Evolutionary conservation across 1,139 yeast genomes (phyloP).

Genomic region (Kodamaea arcana): DNA sequence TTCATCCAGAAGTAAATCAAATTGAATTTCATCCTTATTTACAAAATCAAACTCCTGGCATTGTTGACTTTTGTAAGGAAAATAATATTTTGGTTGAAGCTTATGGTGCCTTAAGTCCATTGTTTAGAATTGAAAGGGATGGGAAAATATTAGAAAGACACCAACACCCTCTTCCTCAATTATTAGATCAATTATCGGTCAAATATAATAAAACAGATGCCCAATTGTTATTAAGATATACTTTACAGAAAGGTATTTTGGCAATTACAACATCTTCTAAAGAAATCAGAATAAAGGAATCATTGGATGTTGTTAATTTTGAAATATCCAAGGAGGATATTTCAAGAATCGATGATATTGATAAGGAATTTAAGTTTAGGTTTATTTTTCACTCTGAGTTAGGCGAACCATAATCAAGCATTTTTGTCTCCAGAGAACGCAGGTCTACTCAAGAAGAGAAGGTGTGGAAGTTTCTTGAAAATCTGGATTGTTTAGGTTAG

Average conservation of each 20-base stretch:
- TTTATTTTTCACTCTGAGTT: conserved; percentile 14
- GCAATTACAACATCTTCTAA: conserved; percentile 72
- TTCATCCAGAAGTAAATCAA: conserved; percentile 34
- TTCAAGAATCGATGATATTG: conserved; percentile 22
- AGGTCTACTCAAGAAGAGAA: too few species aligned
- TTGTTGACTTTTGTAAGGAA: conserved; percentile 25
- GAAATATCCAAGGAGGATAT: conserved; percentile 24
- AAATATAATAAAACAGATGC: conserved; percentile 56
- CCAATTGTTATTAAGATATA: conserved; percentile 67
- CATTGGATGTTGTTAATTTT: conserved; percentile 46
- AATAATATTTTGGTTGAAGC: conserved; percentile 36
- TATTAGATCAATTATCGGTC: conserved; percentile 39
- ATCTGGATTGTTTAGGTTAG: too few species aligned
- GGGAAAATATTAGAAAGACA: conserved; percentile 10
- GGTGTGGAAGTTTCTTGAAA: too few species aligned
- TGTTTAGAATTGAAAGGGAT: conserved; percentile 23
- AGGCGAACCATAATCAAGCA: too few species aligned
- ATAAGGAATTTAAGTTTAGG: conserved; percentile 19
- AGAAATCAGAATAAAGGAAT: conserved; percentile 50
- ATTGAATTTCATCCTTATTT: conserved; percentile 42
- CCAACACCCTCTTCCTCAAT: conserved; percentile 12
- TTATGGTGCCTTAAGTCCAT: conserved; percentile 39
- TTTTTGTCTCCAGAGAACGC: too few species aligned
- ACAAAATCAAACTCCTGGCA: conserved; percentile 32
- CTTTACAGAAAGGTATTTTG: conserved; percentile 54